These are phyloP conservation scores for Triticum turgidum DNA, from an alignment of 176 grass and related monocot genomes.

Conservation along the genomic window DNA sequence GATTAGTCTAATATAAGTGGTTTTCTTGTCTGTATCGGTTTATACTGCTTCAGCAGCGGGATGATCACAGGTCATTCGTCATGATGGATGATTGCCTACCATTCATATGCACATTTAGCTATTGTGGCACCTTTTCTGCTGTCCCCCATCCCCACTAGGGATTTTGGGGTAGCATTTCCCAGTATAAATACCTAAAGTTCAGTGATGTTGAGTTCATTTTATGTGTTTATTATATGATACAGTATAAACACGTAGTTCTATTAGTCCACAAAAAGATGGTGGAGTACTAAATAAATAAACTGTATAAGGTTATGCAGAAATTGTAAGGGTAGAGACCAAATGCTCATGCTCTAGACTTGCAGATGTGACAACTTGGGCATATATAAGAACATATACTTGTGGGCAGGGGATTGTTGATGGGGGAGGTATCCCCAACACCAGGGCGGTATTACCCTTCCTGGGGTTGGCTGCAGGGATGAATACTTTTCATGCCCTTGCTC, in stretches of 20 bases:
- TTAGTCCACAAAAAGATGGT: background rate
- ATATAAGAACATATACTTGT: background rate
- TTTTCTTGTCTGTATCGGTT: background rate
- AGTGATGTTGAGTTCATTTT: background rate
- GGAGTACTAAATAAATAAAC: background rate
- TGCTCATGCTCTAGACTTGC: background rate
- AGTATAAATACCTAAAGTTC: background rate
- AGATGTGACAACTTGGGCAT: background rate
- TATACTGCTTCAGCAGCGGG: background rate
- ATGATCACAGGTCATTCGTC: background rate
- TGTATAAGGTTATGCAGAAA: background rate
- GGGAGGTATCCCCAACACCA: background rate
- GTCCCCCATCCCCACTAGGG: background rate
- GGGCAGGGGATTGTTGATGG: background rate
- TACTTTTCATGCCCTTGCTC: background rate
- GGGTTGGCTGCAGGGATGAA: background rate
- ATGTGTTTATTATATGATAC: background rate
- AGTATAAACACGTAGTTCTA: background rate
- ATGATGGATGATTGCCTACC: background rate
- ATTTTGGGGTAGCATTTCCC: background rate
- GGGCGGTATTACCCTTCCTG: background rate
- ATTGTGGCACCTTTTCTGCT: background rate
- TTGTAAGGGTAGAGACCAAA: background rate
- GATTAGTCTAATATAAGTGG: background rate
- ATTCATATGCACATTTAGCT: background rate